A percentile compares a stretch with the other conserved stretches of the same genome.
Evolutionary conservation across 2,329 filamentous ascomycete species (phyloP).

Genomic region (Teratosphaeriaceae sp.): DNA sequence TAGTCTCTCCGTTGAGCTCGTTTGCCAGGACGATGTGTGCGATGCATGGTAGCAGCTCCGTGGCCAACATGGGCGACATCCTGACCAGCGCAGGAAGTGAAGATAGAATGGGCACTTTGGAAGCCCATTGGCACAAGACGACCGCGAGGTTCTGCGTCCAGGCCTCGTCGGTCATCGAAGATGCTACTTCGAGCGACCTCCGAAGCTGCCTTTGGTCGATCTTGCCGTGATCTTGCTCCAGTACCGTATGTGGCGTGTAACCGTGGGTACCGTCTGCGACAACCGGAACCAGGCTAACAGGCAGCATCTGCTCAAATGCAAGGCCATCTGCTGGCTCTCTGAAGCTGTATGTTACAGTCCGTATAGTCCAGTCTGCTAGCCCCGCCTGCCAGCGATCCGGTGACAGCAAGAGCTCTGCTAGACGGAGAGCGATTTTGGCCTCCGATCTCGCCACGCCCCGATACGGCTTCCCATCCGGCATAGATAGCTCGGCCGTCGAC

Average conservation of each 20-base stretch:
- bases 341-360: constrained; percentile 17
- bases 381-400: constrained; percentile 34
- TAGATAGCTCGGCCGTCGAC: neutral
- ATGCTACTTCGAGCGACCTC: constrained; percentile 12
- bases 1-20: constrained; percentile 57
- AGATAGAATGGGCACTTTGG: constrained; percentile 61
- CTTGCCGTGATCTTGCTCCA: neutral
- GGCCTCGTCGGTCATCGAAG: constrained; percentile 9
- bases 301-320: constrained; percentile 25
- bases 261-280: constrained; percentile 19
- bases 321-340: constrained; percentile 17
- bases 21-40: constrained; percentile 72
- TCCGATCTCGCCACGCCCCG: constrained; percentile 13
- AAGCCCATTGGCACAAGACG: constrained; percentile 44
- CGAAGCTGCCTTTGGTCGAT: constrained; percentile 9
- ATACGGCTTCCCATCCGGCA: neutral
- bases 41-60: constrained; percentile 65
- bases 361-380: constrained; percentile 36
- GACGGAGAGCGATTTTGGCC: constrained; percentile 29
- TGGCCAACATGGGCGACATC: constrained; percentile 62
- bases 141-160: constrained; percentile 23
- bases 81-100: constrained; percentile 61
- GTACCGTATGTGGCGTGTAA: constrained; percentile 18
- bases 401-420: constrained; percentile 21
- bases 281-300: constrained; percentile 17